Evolutionary conservation across 2,329 filamentous ascomycete genomes (phyloP).

Genomic region (Fulvia fulva): DNA sequence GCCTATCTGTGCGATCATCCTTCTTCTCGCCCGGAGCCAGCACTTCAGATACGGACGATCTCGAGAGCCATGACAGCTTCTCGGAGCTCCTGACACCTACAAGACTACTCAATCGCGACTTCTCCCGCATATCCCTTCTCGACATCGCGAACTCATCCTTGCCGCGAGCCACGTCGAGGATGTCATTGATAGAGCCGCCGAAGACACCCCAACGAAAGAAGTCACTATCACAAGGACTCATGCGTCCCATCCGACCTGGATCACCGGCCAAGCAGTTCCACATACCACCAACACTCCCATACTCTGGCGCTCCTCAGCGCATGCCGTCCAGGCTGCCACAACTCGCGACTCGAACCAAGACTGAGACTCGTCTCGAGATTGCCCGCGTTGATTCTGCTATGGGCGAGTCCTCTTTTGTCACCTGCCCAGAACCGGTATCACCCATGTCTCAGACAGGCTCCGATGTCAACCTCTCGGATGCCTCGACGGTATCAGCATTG

Average conservation of each 20-base stretch:
- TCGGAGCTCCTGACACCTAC: slow-evolving; percentile 28
- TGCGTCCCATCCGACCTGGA: slow-evolving; percentile 25
- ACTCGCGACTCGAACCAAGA: slow-evolving; percentile 2
- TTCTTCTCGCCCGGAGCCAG: slow-evolving; percentile 5
- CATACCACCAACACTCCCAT: slow-evolving; percentile 22
- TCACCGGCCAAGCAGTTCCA: slow-evolving; percentile 29
- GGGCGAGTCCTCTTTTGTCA: not conserved
- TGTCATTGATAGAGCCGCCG: not conserved
- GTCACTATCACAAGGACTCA: slow-evolving; percentile 18
- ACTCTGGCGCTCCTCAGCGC: slow-evolving; percentile 9
- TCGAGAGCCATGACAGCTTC: slow-evolving; percentile 30
- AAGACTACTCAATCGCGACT: slow-evolving; percentile 10
- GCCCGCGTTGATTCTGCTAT: slow-evolving; percentile 3
- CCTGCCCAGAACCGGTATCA: slow-evolving; percentile 7
- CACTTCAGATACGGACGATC: slow-evolving; percentile 21
- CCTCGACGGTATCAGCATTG: slow-evolving; percentile 12
- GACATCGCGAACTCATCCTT: not conserved
- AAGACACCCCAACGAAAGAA: slow-evolving; percentile 5
- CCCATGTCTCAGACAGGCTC: slow-evolving; percentile 6
- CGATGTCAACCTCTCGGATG: slow-evolving; percentile 7
- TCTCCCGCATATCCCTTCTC: slow-evolving; percentile 3
- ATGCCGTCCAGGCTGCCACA: slow-evolving; percentile 17
- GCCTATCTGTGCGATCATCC: slow-evolving; percentile 11
- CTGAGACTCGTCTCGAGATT: not conserved
- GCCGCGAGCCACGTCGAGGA: not conserved